Conservation (phyloP, 257 asterid species). For the Gentiana straminea region DNA sequence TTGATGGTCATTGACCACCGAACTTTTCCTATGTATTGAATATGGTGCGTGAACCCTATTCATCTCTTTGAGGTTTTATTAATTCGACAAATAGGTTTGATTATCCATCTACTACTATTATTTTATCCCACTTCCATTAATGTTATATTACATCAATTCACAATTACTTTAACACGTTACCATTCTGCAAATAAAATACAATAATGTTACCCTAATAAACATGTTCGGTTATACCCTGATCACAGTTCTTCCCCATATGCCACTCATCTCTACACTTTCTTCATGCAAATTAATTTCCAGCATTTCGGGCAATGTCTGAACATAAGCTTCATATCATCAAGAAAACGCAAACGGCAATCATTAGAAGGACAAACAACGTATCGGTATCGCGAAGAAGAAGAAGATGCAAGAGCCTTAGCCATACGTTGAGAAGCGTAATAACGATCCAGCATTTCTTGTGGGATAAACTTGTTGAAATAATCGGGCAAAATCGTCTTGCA, state of each 20-base stretch:
- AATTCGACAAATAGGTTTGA: too few relatives aligned
- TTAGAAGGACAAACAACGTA: slow-evolving; percentile 1
- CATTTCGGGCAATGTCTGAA: slow-evolving; percentile 5
- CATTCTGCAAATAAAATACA: too few relatives aligned
- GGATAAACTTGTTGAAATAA: background rate
- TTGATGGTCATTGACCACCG: too few relatives aligned
- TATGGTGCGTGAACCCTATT: too few relatives aligned
- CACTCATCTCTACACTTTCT: background rate
- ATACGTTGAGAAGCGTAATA: fast-evolving
- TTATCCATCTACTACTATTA: too few relatives aligned
- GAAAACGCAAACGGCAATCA: background rate
- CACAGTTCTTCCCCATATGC: slow-evolving; percentile 9
- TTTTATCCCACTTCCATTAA: too few relatives aligned
- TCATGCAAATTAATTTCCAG: slow-evolving; percentile 7
- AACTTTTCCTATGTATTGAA: too few relatives aligned
- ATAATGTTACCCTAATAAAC: too few relatives aligned
- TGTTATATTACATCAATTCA: too few relatives aligned
- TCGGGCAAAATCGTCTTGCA: background rate
- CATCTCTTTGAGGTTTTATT: too few relatives aligned
- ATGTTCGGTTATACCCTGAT: too few relatives aligned
- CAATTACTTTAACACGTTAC: too few relatives aligned
- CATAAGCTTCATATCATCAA: background rate
- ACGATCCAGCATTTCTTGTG: background rate
- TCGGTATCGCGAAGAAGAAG: background rate
- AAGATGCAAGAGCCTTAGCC: background rate